Evolutionary conservation across 345 rosid genomes (phyloP).

Genomic region (Acer campestre): DNA sequence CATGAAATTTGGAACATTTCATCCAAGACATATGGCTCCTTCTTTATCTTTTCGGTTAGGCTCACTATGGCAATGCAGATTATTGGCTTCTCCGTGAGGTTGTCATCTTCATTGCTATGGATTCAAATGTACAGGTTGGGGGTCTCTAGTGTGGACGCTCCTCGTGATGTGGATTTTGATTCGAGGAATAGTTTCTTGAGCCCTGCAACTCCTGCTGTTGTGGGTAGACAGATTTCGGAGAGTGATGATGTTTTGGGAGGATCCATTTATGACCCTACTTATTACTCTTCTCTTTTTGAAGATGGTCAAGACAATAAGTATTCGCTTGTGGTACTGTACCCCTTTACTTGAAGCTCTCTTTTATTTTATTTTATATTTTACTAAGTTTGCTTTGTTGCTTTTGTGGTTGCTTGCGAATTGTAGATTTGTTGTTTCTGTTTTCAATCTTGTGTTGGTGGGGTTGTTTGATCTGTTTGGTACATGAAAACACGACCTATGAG

Average conservation of each 20-base stretch:
- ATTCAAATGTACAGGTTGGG: constrained; percentile 94
- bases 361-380: background rate
- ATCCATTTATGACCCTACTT: constrained; percentile 61
- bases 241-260: constrained; percentile 65
- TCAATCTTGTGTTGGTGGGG: background rate
- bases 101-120: constrained; percentile 81
- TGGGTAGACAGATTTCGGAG: constrained; percentile 42
- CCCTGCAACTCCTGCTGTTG: constrained; percentile 50
- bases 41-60: constrained; percentile 69
- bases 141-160: constrained; percentile 45
- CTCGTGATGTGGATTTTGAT: constrained; percentile 60
- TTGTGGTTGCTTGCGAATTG: background rate
- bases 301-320: constrained; percentile 46
- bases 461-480: background rate
- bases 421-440: background rate
- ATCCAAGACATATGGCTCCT: constrained; percentile 39
- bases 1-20: constrained; percentile 75
- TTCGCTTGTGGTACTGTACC: constrained; percentile 33
- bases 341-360: background rate
- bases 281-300: constrained; percentile 64
- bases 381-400: background rate
- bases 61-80: constrained; percentile 85
- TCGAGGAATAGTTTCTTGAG: constrained; percentile 65
- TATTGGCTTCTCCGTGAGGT: constrained; percentile 72
- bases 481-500: background rate